phyloP scores from a whole-genome alignment of 345 rosid genomes.

The Xanthoceras sorbifolium region DNA sequence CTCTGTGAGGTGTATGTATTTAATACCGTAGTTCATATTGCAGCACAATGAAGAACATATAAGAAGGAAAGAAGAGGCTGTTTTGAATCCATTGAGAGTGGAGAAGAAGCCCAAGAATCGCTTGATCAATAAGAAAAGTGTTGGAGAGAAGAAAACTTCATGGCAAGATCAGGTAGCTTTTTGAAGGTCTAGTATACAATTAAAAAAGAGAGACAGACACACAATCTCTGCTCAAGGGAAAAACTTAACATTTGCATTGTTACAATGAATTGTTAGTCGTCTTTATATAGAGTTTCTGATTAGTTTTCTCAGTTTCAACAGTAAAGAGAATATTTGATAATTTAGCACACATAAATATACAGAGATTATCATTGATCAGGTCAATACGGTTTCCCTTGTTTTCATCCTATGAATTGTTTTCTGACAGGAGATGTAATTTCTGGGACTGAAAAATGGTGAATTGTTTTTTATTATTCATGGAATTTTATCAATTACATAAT shows the following conservation, averaged over 20 bases:
- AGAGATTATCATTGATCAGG: neutral
- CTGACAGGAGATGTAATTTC: neutral
- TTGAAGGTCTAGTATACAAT: conserved; percentile 8
- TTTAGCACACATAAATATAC: conserved; percentile 11
- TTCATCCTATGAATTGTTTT: neutral
- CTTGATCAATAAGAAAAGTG: conserved; percentile 23
- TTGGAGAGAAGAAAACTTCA: conserved; percentile 39
- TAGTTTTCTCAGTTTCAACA: neutral
- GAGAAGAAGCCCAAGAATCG: conserved; percentile 19
- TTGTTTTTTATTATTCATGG: neutral
- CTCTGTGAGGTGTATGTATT: neutral
- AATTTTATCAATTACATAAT: too few species aligned
- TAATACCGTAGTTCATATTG: neutral
- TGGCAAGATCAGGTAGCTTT: conserved; percentile 40
- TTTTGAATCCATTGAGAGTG: conserved; percentile 10
- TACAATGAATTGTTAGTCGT: neutral
- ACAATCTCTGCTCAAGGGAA: neutral
- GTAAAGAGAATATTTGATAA: conserved; percentile 16
- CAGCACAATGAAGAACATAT: conserved; percentile 18
- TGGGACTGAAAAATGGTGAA: neutral
- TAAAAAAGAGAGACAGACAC: neutral
- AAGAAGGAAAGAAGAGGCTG: conserved; percentile 13
- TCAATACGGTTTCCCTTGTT: neutral
- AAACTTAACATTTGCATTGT: conserved; percentile 9
- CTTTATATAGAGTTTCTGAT: neutral